These are phyloP conservation scores for Zangia roseola DNA, from an alignment of 768 basidiomycete genomes.

Conservation along the genomic window DNA sequence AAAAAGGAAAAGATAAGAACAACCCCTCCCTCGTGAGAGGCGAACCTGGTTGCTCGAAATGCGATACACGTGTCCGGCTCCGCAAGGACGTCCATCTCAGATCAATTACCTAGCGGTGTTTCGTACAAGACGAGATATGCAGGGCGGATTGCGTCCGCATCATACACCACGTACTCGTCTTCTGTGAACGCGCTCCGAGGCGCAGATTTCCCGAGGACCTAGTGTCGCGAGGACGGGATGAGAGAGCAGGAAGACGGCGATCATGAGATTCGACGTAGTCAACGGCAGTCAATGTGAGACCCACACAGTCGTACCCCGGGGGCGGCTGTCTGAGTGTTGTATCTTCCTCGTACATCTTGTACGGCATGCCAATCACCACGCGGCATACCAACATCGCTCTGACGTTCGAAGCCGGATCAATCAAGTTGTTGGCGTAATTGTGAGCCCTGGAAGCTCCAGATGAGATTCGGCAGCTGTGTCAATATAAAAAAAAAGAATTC, in stretches of 20 bases:
- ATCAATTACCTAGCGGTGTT: background rate
- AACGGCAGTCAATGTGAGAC: background rate
- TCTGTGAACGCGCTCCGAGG: conserved; percentile 10
- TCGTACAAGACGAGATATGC: conserved; percentile 28
- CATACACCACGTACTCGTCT: conserved; percentile 28
- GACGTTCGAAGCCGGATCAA: conserved; percentile 8
- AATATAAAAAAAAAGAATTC: background rate
- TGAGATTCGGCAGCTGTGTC: background rate
- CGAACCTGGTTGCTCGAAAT: too few species aligned
- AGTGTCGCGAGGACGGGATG: background rate
- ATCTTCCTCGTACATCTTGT: conserved; percentile 6
- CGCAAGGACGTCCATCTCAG: too few species aligned
- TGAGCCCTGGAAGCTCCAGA: conserved; percentile 13
- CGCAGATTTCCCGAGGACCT: conserved; percentile 18
- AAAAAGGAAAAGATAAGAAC: too few species aligned
- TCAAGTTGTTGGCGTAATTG: conserved; percentile 12
- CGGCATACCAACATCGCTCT: conserved; percentile 26
- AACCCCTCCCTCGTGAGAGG: too few species aligned
- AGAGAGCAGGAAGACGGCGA: background rate
- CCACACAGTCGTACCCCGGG: conserved; percentile 20
- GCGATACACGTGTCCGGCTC: too few species aligned
- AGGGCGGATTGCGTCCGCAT: conserved; percentile 22
- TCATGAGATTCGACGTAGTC: too few species aligned
- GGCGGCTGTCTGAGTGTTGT: conserved; percentile 15
- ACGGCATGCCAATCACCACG: conserved; percentile 18